phyloP scores from a whole-genome alignment of 495 filamentous ascomycete genomes.

The Xylaria acuta region DNA sequence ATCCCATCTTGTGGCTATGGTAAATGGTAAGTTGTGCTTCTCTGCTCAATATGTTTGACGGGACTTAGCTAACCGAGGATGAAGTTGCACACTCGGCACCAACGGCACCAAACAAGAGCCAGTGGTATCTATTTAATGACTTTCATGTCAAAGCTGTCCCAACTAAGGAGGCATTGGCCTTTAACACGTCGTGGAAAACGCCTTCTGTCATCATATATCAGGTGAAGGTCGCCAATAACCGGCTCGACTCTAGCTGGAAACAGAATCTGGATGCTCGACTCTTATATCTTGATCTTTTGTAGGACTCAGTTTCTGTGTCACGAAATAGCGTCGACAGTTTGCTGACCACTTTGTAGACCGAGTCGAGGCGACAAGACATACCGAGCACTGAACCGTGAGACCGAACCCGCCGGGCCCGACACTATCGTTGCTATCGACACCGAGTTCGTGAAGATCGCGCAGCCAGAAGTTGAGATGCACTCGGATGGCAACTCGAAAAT shows the following conservation, averaged over 20 bases:
- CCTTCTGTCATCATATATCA: slow-evolving; percentile 89
- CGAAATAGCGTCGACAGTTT: not conserved
- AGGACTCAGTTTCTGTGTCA: slow-evolving; percentile 31
- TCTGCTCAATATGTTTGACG: not conserved
- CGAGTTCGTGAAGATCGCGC: slow-evolving; percentile 90
- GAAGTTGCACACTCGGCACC: slow-evolving; percentile 73
- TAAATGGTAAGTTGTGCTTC: slow-evolving; percentile 66
- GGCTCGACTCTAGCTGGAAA: slow-evolving; percentile 86
- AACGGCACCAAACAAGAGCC: slow-evolving; percentile 58
- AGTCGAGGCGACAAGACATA: slow-evolving; percentile 56
- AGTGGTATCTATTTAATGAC: slow-evolving; percentile 97
- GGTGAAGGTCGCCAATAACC: slow-evolving; percentile 72
- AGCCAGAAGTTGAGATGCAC: slow-evolving; percentile 91
- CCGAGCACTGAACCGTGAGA: slow-evolving; percentile 62
- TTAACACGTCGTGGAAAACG: slow-evolving; percentile 88
- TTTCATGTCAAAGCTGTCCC: slow-evolving; percentile 86
- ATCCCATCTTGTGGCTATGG: slow-evolving; percentile 86
- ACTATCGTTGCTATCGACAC: slow-evolving; percentile 90
- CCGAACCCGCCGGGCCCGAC: slow-evolving; percentile 70
- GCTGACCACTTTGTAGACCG: slow-evolving; percentile 36
- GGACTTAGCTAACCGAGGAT: not conserved
- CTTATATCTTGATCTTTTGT: slow-evolving; percentile 79
- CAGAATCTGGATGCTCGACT: slow-evolving; percentile 78
- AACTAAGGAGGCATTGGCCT: slow-evolving; percentile 80
- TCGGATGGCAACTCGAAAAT: slow-evolving; percentile 87